Evolutionary conservation across 257 asterid genomes (phyloP).

Genomic region (Gardenia jasminoides): DNA sequence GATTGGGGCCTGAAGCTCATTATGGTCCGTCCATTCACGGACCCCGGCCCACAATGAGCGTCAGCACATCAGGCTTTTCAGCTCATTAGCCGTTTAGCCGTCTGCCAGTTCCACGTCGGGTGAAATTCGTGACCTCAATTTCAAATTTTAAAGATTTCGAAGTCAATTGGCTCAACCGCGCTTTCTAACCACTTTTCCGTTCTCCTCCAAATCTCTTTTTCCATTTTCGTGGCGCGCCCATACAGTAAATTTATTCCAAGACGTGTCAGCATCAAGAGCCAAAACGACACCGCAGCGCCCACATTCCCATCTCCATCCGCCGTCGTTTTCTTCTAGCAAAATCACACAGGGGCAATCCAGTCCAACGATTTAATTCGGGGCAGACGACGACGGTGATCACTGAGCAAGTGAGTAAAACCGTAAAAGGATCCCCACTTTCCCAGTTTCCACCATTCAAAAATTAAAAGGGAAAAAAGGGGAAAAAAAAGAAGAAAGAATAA

Average conservation of each 20-base stretch:
- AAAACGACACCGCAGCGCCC: neutral
- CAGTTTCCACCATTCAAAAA: no score
- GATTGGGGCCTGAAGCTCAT: no score
- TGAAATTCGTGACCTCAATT: neutral
- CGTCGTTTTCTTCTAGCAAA: neutral
- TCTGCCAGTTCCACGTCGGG: no score
- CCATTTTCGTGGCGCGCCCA: neutral
- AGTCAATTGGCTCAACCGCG: constrained; percentile 8
- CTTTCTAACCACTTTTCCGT: neutral
- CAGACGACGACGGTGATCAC: no score
- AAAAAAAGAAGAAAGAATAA: no score
- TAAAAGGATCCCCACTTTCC: no score
- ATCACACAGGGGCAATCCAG: neutral
- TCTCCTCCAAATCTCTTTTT: neutral
- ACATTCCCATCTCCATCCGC: neutral
- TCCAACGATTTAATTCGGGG: neutral
- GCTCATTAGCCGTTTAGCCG: neutral
- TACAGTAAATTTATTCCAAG: neutral
- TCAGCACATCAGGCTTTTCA: neutral
- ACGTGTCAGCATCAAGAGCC: no score
- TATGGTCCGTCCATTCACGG: neutral
- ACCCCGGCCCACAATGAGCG: neutral
- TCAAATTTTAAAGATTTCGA: constrained; percentile 17
- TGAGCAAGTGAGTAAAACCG: no score
- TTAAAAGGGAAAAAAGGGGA: no score